Percentiles rank a stretch among this genome's conserved stretches.
phyloP scores from a whole-genome alignment of 352 stramenopile species.

The Globisporangium okanoganense region DNA sequence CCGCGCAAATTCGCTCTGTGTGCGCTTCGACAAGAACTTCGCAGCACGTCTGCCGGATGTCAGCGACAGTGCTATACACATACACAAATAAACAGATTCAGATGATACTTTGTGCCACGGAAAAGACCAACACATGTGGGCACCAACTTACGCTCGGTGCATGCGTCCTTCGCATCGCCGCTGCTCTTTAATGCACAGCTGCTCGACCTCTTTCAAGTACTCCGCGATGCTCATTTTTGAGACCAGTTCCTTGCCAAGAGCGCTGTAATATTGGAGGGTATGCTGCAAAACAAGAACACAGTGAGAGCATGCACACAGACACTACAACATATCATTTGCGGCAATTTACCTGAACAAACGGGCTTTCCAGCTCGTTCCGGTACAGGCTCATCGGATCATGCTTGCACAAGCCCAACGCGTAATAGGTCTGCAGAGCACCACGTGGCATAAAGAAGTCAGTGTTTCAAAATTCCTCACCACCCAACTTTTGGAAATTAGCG shows the following conservation, averaged over 20 bases:
- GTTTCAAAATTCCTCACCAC: not conserved
- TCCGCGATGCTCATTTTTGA: conserved; percentile 66
- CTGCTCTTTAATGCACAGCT: conserved; percentile 76
- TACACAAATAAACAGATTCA: not conserved
- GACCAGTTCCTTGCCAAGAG: conserved; percentile 57
- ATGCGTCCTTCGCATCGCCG: conserved; percentile 69
- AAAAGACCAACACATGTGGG: not conserved
- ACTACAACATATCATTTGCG: not conserved
- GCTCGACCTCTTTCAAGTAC: conserved; percentile 68
- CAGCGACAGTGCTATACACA: conserved; percentile 56
- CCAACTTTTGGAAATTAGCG: not conserved
- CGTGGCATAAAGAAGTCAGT: not conserved
- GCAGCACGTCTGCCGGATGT: conserved; percentile 77
- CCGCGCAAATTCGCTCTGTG: conserved; percentile 76
- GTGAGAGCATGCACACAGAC: not conserved
- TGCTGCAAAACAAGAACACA: conserved; percentile 29
- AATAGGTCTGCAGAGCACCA: conserved; percentile 56
- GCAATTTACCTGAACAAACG: conserved; percentile 52
- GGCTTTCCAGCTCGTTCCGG: conserved; percentile 66
- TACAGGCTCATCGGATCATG: conserved; percentile 83
- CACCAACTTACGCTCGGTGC: conserved; percentile 61
- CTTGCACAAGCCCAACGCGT: conserved; percentile 63
- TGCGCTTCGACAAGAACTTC: conserved; percentile 76
- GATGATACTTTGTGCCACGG: not conserved
- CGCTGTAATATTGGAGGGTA: conserved; percentile 61